Evolutionary conservation across 768 basidiomycete genomes (phyloP), one percentile per base, ranked within the genome.

Genomic region (Podaxis sp.): DNA sequence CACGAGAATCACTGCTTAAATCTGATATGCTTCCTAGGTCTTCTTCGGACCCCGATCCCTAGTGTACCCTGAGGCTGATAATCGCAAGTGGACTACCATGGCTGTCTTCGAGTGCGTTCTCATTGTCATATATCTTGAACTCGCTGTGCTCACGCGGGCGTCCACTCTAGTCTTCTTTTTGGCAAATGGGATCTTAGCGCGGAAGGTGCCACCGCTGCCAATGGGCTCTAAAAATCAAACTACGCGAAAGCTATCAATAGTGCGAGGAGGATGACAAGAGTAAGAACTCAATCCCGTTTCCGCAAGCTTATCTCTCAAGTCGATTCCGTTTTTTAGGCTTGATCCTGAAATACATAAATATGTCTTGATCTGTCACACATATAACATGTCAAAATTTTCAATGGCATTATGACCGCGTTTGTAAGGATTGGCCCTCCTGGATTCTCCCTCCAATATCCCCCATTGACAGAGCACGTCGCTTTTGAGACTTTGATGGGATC

Each of bases 11-110:
- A 5, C 43, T 8, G 12, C 7, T n/a, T 25, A 17, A 25, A 43
- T 11, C 36, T 37, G 11, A 59, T 57, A 54, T 22, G 53, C 57
- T 24, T 65, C 36, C 38, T 64, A 91, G 90, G 90, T 98, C 17
- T 98, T 98, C 73, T 97, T 98, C 71, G 93, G 95, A 7, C 85
- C 89, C 40, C 87, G 95, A 51, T 94, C 92, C 15, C 84, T 97
- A 50, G 96, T 91, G 12, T 99, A 95, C 83, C 89, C 86, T 15
- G 95, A 95, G 75, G 89, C 94, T 0, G 96, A 98, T 77, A 99
- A 99, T 78, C 85, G 96, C 63, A 96, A 95, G 73, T 96, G 94
- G 96, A 95, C 95, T 0, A 96, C 89, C 68, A 93, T 96, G 88
- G 93, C 94, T 13, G 74, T 85, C 11, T 96, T 97, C 68, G 93